These are phyloP conservation scores for Yamadazyma spencermartinsiae DNA, from an alignment of 1,139 yeast genomes.

Conservation along the genomic window DNA sequence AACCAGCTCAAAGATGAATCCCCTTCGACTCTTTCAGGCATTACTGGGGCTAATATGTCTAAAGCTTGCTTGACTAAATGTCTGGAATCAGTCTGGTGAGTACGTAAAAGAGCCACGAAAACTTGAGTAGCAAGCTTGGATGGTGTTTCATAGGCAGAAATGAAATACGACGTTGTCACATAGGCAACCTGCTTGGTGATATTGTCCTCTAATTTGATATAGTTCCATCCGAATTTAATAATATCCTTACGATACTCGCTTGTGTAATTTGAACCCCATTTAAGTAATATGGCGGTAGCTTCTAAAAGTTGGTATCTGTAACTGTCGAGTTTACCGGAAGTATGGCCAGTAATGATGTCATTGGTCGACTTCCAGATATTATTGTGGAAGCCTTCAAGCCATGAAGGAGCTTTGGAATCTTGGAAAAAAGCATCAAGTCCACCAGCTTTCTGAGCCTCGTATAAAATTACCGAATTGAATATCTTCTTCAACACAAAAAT, in stretches of 20 bases:
- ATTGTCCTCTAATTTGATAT: conserved; percentile 84
- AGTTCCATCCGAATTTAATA: conserved; percentile 93
- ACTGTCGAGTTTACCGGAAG: conserved; percentile 71
- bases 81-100: conserved; percentile 85
- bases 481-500: conserved; percentile 63
- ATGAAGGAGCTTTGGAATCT: conserved; percentile 38
- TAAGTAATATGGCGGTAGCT: conserved; percentile 73
- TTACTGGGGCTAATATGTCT: conserved; percentile 85
- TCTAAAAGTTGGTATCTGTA: conserved; percentile 80
- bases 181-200: conserved; percentile 93
- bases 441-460: conserved; percentile 56
- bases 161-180: conserved; percentile 83
- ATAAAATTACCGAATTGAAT: conserved; percentile 65
- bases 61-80: conserved; percentile 83
- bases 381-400: conserved; percentile 65
- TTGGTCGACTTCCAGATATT: conserved; percentile 73
- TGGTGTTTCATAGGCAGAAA: conserved; percentile 87
- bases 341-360: conserved; percentile 54
- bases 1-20: conserved; percentile 78
- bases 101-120: conserved; percentile 82
- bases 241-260: conserved; percentile 78
- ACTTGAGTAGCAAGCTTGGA: conserved; percentile 87
- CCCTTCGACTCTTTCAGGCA: conserved; percentile 61
- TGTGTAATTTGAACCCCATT: conserved; percentile 62
- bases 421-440: conserved; percentile 51